Conservation (phyloP, 805 yeast genomes). For the Nakazawaea wyomingensis region DNA sequence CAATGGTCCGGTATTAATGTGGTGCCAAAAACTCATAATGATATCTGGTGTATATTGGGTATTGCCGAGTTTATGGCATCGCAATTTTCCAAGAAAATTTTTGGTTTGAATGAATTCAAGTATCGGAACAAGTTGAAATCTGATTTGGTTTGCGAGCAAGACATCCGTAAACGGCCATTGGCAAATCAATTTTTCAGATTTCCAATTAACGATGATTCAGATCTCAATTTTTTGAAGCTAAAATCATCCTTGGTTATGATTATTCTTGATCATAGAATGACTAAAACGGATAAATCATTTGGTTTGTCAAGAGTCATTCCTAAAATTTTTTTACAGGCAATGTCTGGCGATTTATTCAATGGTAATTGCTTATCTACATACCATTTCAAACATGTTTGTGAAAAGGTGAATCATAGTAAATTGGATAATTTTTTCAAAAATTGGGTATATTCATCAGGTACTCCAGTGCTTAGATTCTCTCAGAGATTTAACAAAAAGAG, state of each 20-base stretch:
- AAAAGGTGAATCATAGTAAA: slow-evolving; percentile 83
- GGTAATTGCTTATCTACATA: slow-evolving; percentile 69
- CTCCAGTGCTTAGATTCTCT: slow-evolving; percentile 82
- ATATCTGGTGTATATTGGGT: slow-evolving; percentile 87
- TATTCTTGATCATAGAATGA: slow-evolving; percentile 87
- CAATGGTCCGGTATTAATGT: slow-evolving; percentile 96
- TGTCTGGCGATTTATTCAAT: slow-evolving; percentile 87
- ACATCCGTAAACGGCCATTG: slow-evolving; percentile 76
- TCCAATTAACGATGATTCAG: slow-evolving; percentile 55
- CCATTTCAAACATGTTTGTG: slow-evolving; percentile 92
- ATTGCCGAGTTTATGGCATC: slow-evolving; percentile 78
- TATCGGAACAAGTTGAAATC: slow-evolving; percentile 61
- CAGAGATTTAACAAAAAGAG: slow-evolving; percentile 92
- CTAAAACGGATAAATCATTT: slow-evolving; percentile 90
- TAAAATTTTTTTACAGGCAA: slow-evolving; percentile 84
- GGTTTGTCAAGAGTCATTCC: slow-evolving; percentile 91
- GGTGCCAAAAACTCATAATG: slow-evolving; percentile 71
- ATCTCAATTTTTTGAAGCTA: slow-evolving; percentile 62
- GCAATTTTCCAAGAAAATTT: slow-evolving; percentile 59
- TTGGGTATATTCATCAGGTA: slow-evolving; percentile 89
- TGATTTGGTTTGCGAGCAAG: slow-evolving; percentile 66
- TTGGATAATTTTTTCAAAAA: slow-evolving; percentile 82
- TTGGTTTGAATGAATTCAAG: slow-evolving; percentile 82
- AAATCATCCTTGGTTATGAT: slow-evolving; percentile 84
- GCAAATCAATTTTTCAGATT: slow-evolving; percentile 61